Conservation (phyloP, 78 protist genomes). For the Dictyostelium intermedium region DNA sequence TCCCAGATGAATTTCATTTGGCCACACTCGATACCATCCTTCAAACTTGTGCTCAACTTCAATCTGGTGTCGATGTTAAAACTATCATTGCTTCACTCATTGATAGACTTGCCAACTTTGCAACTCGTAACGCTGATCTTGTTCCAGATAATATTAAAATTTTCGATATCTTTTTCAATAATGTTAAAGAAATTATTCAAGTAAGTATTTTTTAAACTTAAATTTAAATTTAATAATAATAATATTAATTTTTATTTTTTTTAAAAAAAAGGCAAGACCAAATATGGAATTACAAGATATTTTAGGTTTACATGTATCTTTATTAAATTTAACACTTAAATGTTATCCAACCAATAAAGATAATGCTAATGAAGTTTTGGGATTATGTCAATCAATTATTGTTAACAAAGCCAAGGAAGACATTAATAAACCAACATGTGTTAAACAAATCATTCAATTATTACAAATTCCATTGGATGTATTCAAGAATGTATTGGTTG, state of each 20-base stretch:
- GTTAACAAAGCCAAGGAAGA: slow-evolving; percentile 53
- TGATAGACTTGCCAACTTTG: slow-evolving; percentile 91
- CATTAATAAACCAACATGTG: slow-evolving; percentile 56
- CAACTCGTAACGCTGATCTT: slow-evolving; percentile 30
- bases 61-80: slow-evolving; percentile 92
- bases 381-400: slow-evolving; percentile 21
- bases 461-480: slow-evolving; percentile 78
- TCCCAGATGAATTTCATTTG: slow-evolving; percentile 98
- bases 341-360: slow-evolving; percentile 88
- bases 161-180: slow-evolving; percentile 84
- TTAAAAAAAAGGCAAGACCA: slow-evolving; percentile 70
- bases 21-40: slow-evolving; percentile 89
- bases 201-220: background rate
- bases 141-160: slow-evolving; percentile 81
- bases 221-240: background rate
- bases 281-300: slow-evolving; percentile 81
- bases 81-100: slow-evolving; percentile 87
- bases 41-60: slow-evolving; percentile 82
- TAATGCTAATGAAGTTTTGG: slow-evolving; percentile 82
- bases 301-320: slow-evolving; percentile 82
- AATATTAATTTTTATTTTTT: background rate
- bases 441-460: slow-evolving; percentile 63
- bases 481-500: slow-evolving; percentile 68
- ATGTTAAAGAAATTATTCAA: slow-evolving; percentile 65
- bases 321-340: slow-evolving; percentile 87